These are phyloP conservation scores for Mycena vulgaris DNA, from an alignment of 768 basidiomycete genomes.

Conservation along the genomic window DNA sequence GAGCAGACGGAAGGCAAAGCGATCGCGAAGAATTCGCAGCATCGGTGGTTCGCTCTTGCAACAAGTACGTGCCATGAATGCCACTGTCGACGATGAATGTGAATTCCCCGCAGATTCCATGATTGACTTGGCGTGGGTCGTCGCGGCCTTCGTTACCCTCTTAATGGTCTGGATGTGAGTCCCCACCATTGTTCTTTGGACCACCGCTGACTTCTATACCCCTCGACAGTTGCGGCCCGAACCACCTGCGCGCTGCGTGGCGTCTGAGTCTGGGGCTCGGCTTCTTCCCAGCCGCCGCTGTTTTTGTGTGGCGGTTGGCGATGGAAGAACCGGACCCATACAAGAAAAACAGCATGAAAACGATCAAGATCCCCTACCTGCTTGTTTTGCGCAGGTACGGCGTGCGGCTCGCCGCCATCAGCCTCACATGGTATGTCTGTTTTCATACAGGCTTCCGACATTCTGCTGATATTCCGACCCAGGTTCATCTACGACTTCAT, in stretches of 20 bases:
- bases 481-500: slow-evolving; percentile 90
- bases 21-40: slow-evolving; percentile 85
- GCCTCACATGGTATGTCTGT: slow-evolving; percentile 76
- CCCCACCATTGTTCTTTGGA: slow-evolving; percentile 79
- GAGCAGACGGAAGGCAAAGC: slow-evolving; percentile 91
- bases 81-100: no score
- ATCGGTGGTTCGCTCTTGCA: slow-evolving; percentile 89
- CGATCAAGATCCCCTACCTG: slow-evolving; percentile 79
- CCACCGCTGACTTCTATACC: slow-evolving; percentile 3
- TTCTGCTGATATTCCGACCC: slow-evolving; percentile 6
- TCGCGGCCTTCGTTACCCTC: slow-evolving; percentile 86
- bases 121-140: slow-evolving; percentile 89
- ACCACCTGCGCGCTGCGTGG: no score
- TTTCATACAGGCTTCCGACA: not conserved
- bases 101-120: slow-evolving; percentile 70
- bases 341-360: slow-evolving; percentile 85
- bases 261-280: no score
- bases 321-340: slow-evolving; percentile 87
- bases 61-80: slow-evolving; percentile 84
- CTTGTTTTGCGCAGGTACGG: slow-evolving; percentile 89
- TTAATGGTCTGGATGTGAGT: slow-evolving; percentile 89
- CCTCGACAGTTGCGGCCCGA: slow-evolving; percentile 72
- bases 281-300: slow-evolving; percentile 83
- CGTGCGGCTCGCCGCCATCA: slow-evolving; percentile 77
- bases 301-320: slow-evolving; percentile 88